Evolutionary conservation across 768 basidiomycete genomes (phyloP), one percentile per base, ranked within the genome.

Genomic region (Trametes coccinea): DNA sequence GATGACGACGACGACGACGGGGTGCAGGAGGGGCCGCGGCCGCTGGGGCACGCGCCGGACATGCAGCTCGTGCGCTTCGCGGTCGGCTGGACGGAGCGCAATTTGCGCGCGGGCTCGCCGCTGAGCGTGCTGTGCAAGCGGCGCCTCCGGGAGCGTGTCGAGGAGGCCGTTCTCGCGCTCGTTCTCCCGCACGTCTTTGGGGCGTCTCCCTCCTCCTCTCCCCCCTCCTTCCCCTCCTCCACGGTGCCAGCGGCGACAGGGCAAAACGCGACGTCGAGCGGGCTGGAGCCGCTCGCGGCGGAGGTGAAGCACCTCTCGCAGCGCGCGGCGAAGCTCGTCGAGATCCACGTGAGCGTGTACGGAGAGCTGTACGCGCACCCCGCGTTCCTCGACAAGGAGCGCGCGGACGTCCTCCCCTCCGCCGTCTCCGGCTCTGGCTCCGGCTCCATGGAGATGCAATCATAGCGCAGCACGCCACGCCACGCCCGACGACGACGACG

Each of bases 281-380:
- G 91, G 44, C 84, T 92, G 80, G 88, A 90, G 67, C 82, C 88
- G 37, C 78, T 94, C 54, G 73, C 80, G 57, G 83, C 85, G 43
- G 92, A 95, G 73, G 84, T 90, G 52, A 79, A 79, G 34, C 78
- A 82, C 16, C 81, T 95, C 51, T 84, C 83, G 31, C 86, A 90
- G 67, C 84, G 88, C 69, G 80, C 93, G 39, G 81, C 87, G 46
- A 85, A 87, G 60, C 80, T 95, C 55, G 86, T 87, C 2, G 76
- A 83, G 49, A 86, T 92, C 66, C 90, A 94, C 72, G 78, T 91
- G 54, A 83, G 85, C 64, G 86, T 90, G 53, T 93, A 90, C 73
- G 77, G 89, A 40, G 82, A 84, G n/a, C 72, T 92, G 58, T 94
- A 94, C 75, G 86, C 90, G 73, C 82, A 83, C 67, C 81, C 85